Conservation (phyloP, 495 filamentous ascomycete species). For the Tuber borchii region DNA sequence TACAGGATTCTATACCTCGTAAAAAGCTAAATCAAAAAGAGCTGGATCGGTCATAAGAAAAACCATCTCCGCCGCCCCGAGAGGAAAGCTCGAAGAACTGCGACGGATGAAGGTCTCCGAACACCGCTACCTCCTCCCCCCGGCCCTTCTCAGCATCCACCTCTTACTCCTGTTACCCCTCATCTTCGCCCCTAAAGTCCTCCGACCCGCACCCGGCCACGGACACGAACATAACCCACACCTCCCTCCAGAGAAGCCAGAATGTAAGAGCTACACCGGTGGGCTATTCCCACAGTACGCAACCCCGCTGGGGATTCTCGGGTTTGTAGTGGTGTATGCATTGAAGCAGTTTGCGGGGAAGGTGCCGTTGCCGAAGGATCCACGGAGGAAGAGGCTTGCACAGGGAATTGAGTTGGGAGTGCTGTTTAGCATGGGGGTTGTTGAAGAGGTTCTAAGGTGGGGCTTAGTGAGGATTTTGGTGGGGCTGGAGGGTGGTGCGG, state of each 20-base stretch:
- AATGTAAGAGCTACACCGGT: slow-evolving; percentile 5
- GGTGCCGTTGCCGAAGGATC: slow-evolving; percentile 36
- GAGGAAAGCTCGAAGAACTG: slow-evolving; percentile 9
- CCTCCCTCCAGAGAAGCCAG: slow-evolving; percentile 7
- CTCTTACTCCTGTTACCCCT: slow-evolving; percentile 35
- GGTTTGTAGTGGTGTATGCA: slow-evolving; percentile 37
- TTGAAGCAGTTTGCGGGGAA: slow-evolving; percentile 38
- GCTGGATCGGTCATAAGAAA: slow-evolving; percentile 13
- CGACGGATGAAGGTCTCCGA: slow-evolving; percentile 38
- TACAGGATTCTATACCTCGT: slow-evolving; percentile 19
- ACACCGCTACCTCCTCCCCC: slow-evolving; percentile 39
- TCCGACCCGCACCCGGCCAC: slow-evolving; percentile 12
- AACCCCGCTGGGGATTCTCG: slow-evolving; percentile 35
- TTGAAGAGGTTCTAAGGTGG: slow-evolving; percentile 41
- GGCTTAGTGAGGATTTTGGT: slow-evolving; percentile 39
- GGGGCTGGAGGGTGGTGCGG: slow-evolving; percentile 28
- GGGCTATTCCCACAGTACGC: slow-evolving; percentile 31
- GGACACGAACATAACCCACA: slow-evolving; percentile 5
- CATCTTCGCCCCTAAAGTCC: slow-evolving; percentile 23
- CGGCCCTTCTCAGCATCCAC: slow-evolving; percentile 37
- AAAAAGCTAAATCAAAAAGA: slow-evolving; percentile 7
- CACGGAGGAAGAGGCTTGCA: slow-evolving; percentile 33
- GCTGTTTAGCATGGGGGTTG: slow-evolving; percentile 34
- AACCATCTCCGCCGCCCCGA: not conserved
- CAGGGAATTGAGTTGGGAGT: slow-evolving; percentile 32